Evolutionary conservation across 495 filamentous ascomycete genomes (phyloP), one percentile per base, ranked within the genome.

Genomic region (Aspergillus sclerotioniger): DNA sequence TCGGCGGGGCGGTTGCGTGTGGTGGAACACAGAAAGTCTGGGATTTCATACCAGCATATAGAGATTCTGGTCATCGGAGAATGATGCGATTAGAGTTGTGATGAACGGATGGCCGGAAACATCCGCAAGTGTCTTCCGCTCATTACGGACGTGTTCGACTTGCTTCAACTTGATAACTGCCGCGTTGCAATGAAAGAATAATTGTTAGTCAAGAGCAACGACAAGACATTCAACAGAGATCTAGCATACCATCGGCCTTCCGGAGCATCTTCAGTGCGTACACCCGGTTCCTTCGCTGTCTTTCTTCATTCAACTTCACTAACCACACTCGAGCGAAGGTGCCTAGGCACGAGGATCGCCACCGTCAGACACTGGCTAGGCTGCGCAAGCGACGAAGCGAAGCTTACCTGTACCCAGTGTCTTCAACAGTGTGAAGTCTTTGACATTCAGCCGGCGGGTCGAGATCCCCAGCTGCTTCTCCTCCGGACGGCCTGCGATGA

Each of bases 291-390:
- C 84, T 80, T 50, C 75, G 71, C 32, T 84, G 79, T 28, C 75
- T 77, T 53, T 80, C 74, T 51, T 81, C 77, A 46, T 85, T 85
- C 52, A 88, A 71, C 59, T 84, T 84, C 35, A 90, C 87, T 51
- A 97, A 85, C 87, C 91, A 96, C 39, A 98, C 94, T 59, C 94
- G 84, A 54, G 94, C 93, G 76, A 98, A 98, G 15, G 94, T 98
- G 56, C 94, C 93, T 96, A 71, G 52, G 60, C 59, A 35, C 37
- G 62, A 54, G 52, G 62, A 63, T 32, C 51, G 21, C 53, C 58
- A 55, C 54, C 54, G 68, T 79, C 63, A 78, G 71, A 71, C 63
- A 58, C 62, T 51, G 51, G 41, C 16, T 54, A 33, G 56, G 35
- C 63, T 57, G 54, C 58, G 45, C 37, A 31, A 49, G 57, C 25